Conservation (phyloP, 345 rosid species). For the Pistacia integerrima region DNA sequence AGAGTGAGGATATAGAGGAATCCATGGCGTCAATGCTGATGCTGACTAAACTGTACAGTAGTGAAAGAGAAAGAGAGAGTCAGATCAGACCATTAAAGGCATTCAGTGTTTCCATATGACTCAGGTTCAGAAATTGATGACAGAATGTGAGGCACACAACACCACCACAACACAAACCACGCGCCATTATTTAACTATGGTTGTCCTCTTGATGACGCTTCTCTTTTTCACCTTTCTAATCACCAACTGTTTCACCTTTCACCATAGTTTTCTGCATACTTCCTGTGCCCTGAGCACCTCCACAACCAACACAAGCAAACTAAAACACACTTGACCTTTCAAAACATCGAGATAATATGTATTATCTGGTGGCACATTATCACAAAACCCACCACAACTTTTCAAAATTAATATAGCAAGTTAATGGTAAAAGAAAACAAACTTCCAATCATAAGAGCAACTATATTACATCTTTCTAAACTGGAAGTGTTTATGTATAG, state of each 20-base stretch:
- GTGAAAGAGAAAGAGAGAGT: constrained; percentile 20
- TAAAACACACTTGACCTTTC: too few species aligned
- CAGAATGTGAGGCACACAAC: constrained; percentile 27
- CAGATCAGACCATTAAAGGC: constrained; percentile 37
- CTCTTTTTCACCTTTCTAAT: constrained; percentile 29
- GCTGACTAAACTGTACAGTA: constrained; percentile 39
- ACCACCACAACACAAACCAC: constrained; percentile 8
- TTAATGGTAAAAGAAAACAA: too few species aligned
- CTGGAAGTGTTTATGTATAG: constrained; percentile 15
- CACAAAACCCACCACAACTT: too few species aligned
- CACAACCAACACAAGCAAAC: neutral
- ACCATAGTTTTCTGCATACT: neutral
- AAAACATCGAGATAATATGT: too few species aligned
- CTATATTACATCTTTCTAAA: neutral
- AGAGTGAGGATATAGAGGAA: constrained; percentile 17
- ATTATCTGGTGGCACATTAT: too few species aligned
- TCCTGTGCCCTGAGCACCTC: neutral
- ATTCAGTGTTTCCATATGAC: constrained; percentile 43
- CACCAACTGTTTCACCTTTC: constrained; percentile 6
- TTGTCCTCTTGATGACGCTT: constrained; percentile 28
- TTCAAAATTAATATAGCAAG: too few species aligned
- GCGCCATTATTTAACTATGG: constrained; percentile 11
- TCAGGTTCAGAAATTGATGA: constrained; percentile 52
- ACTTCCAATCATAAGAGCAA: too few species aligned
- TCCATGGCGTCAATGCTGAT: constrained; percentile 37